Conservation (phyloP, 805 yeast genomes). For the Yarrowia sp. region DNA sequence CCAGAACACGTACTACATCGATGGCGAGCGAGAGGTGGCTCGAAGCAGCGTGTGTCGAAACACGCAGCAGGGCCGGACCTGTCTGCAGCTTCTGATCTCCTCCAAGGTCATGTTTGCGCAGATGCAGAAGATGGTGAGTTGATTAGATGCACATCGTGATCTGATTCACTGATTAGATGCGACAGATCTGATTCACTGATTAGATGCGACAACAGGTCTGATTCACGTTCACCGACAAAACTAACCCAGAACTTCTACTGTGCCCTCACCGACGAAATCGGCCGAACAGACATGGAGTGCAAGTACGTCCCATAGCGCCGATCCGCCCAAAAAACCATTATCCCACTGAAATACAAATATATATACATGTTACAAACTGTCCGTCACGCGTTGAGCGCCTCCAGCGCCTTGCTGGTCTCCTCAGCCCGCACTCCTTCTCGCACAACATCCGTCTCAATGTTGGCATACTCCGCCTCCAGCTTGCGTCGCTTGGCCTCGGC, state of each 20-base stretch:
- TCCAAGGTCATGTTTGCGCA: conserved; percentile 24
- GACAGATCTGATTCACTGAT: too few species aligned
- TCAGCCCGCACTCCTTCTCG: conserved; percentile 10
- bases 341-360: neutral
- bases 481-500: neutral
- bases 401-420: neutral
- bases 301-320: conserved; percentile 23
- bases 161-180: too few species aligned
- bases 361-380: too few species aligned
- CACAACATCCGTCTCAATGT: neutral
- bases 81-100: conserved; percentile 19
- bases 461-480: conserved; percentile 14
- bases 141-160: too few species aligned
- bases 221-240: neutral
- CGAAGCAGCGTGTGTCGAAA: conserved; percentile 23
- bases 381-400: neutral
- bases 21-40: conserved; percentile 21
- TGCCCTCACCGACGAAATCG: conserved; percentile 21
- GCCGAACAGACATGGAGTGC: conserved; percentile 27
- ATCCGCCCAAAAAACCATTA: neutral
- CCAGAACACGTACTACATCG: conserved; percentile 24
- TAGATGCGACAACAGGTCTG: too few species aligned
- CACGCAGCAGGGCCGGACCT: conserved; percentile 25
- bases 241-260: conserved; percentile 25
- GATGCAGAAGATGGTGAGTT: conserved; percentile 27